Evolutionary conservation across 805 yeast species (phyloP).

Genomic region (Candida krabiensis): DNA sequence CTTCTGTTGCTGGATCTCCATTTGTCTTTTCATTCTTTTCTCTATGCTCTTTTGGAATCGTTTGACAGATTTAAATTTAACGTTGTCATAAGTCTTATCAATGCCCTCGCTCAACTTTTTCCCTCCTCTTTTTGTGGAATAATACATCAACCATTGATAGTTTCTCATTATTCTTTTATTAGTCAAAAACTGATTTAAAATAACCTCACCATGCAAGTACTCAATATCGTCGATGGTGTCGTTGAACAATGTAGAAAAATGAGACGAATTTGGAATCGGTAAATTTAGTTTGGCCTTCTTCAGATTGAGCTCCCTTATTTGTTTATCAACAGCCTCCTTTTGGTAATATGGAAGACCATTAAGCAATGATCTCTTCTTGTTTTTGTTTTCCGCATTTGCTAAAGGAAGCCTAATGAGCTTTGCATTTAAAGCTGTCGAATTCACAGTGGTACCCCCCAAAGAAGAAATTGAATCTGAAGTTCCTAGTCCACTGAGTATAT

Average conservation of each 20-base stretch:
- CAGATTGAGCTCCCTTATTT: constrained; percentile 24
- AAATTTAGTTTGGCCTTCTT: constrained; percentile 30
- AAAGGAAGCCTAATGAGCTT: constrained; percentile 31
- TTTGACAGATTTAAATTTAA: constrained; percentile 22
- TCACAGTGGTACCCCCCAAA: constrained; percentile 25
- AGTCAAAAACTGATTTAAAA: constrained; percentile 43
- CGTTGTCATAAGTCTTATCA: constrained; percentile 11
- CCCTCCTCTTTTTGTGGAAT: constrained; percentile 44
- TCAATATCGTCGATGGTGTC: constrained; percentile 46
- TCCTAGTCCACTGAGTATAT: constrained; percentile 26
- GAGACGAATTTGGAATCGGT: constrained; percentile 27
- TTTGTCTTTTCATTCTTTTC: constrained; percentile 16
- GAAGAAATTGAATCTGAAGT: constrained; percentile 26
- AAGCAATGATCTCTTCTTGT: constrained; percentile 22
- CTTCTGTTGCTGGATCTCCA: constrained; percentile 16
- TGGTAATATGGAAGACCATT: constrained; percentile 48
- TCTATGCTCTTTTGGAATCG: constrained; percentile 33
- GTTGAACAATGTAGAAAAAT: constrained; percentile 27
- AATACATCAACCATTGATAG: constrained; percentile 50
- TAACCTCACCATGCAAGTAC: constrained; percentile 48
- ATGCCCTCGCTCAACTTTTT: constrained; percentile 22
- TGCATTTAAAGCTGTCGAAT: constrained; percentile 27
- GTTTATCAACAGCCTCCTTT: constrained; percentile 24
- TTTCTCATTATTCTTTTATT: constrained; percentile 41
- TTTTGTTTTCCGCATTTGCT: constrained; percentile 12